These are phyloP conservation scores for Aspergillus indologenus DNA, from an alignment of 495 filamentous ascomycete species.

Conservation along the genomic window DNA sequence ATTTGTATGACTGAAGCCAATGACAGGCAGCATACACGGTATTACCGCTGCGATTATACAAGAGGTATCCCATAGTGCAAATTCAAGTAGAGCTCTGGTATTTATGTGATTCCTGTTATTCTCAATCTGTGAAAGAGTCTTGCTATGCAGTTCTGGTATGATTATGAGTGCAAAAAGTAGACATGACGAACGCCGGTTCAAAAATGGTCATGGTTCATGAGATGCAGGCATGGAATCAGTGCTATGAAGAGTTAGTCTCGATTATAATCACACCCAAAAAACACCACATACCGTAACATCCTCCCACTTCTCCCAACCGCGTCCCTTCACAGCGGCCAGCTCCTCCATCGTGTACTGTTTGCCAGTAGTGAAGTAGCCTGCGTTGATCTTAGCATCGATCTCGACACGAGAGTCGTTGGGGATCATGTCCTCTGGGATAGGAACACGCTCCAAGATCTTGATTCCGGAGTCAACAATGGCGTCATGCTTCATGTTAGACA, in stretches of 20 bases:
- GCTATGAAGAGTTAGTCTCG: neutral
- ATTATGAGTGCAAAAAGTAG: neutral
- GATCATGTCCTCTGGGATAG: constrained; percentile 92
- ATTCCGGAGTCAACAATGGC: constrained; percentile 96
- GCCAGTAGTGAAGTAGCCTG: constrained; percentile 93
- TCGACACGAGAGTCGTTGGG: constrained; percentile 93
- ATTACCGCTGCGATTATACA: no score
- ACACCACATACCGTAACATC: constrained; percentile 50
- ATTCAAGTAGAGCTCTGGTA: no score
- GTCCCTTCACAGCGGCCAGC: constrained; percentile 76
- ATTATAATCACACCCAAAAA: neutral
- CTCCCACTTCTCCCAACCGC: constrained; percentile 84
- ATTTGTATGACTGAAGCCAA: no score
- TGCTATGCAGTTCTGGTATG: neutral
- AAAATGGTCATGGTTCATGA: neutral
- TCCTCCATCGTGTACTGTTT: constrained; percentile 86
- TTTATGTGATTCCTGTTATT: neutral
- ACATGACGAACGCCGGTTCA: neutral
- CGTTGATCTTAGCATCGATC: constrained; percentile 98
- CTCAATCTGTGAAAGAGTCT: neutral
- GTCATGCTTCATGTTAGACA: constrained; percentile 99
- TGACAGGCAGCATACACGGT: no score
- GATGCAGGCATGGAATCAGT: neutral
- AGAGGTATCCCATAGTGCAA: no score
- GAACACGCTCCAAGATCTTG: constrained; percentile 86